phyloP scores from a whole-genome alignment of 768 basidiomycete species.

The Clavulina sp. region DNA sequence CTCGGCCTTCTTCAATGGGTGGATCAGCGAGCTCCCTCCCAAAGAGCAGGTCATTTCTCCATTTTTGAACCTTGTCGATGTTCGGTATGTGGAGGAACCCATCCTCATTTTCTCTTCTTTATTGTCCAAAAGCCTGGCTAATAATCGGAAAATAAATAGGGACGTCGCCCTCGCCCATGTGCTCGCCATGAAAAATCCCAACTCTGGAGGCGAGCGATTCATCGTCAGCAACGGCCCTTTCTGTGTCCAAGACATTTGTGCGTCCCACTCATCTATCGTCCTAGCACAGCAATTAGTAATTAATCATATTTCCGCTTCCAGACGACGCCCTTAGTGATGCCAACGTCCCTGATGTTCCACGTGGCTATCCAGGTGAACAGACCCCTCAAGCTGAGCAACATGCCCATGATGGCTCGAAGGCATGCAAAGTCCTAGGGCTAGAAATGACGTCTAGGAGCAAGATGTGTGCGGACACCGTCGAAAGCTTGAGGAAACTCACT shows the following conservation, averaged over 20 bases:
- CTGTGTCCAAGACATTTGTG: neutral
- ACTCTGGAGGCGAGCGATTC: slow-evolving; percentile 14
- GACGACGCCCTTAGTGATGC: neutral
- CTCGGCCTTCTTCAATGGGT: slow-evolving; percentile 6
- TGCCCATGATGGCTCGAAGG: neutral
- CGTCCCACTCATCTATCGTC: too few species aligned
- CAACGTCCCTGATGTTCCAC: neutral
- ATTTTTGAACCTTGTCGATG: slow-evolving; percentile 15
- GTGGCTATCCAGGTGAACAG: neutral
- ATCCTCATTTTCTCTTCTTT: too few species aligned
- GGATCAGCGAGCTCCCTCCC: neutral
- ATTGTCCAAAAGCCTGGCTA: too few species aligned
- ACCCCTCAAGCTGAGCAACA: neutral
- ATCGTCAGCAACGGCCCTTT: slow-evolving; percentile 1
- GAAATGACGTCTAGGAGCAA: too few species aligned
- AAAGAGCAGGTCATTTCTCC: neutral
- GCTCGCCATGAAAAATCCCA: slow-evolving; percentile 10
- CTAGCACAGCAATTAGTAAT: too few species aligned
- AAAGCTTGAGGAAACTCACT: too few species aligned
- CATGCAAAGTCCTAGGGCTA: neutral
- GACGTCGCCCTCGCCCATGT: slow-evolving; percentile 17
- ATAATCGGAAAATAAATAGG: too few species aligned
- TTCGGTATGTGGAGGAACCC: too few species aligned
- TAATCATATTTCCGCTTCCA: neutral
- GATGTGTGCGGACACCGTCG: too few species aligned